Percentiles rank a stretch among this genome's conserved stretches.
These are phyloP conservation scores for Mortierella sp. DNA, from an alignment of 371 early-diverging fungal species.

Conservation along the genomic window DNA sequence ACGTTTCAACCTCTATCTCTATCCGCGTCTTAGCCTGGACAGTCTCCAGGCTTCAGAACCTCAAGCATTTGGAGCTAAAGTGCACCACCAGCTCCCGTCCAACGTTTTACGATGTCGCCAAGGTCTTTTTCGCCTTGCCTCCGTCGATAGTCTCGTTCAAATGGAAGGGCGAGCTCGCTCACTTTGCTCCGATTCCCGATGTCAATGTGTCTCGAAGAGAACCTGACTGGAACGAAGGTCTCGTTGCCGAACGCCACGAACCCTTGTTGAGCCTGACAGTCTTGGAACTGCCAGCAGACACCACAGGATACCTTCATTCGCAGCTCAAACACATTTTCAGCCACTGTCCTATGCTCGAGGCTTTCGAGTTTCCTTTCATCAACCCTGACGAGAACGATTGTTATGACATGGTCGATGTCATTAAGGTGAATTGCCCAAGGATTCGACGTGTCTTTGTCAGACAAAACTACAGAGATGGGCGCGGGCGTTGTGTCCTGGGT, in stretches of 20 bases:
- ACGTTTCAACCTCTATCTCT: not conserved
- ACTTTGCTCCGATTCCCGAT: not conserved
- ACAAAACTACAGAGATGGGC: not conserved
- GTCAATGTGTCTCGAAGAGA: not conserved
- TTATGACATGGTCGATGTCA: not conserved
- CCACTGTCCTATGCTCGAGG: conserved; percentile 4
- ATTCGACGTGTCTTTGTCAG: conserved; percentile 4
- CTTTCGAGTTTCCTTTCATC: conserved; percentile 5
- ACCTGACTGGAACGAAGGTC: not conserved
- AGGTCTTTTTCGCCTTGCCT: not conserved
- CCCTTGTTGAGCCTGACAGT: not conserved
- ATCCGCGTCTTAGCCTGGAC: conserved; percentile 4
- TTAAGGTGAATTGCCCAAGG: not conserved
- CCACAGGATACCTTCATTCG: not conserved
- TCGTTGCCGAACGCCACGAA: not conserved
- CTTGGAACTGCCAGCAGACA: not conserved
- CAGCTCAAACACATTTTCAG: not conserved
- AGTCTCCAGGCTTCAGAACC: not conserved
- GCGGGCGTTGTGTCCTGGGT: not conserved
- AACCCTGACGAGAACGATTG: not conserved
- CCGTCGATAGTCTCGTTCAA: not conserved
- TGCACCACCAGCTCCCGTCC: not conserved
- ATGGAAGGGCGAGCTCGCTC: not conserved
- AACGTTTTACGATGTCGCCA: not conserved
- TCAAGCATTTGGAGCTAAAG: not conserved